A percentile compares a stretch with the other conserved stretches of the same genome.
Conservation (phyloP, 2,329 filamentous ascomycete species). For the Venturia aucupariae region DNA sequence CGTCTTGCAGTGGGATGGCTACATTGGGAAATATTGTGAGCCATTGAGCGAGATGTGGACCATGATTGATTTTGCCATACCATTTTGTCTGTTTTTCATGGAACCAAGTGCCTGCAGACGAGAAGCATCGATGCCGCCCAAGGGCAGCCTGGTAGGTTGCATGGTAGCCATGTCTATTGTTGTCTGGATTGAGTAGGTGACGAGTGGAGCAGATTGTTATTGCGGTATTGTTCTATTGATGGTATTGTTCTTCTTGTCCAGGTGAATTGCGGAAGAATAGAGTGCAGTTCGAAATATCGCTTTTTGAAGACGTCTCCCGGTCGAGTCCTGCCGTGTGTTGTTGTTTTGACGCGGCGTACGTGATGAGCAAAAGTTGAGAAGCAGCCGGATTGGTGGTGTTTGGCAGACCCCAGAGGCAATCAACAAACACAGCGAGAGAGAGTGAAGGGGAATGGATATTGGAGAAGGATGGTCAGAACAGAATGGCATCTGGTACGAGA, state of each 20-base stretch:
- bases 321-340: neutral
- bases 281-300: neutral
- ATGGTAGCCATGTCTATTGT: slow-evolving; percentile 21
- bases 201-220: neutral
- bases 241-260: neutral
- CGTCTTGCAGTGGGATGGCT: slow-evolving; percentile 14
- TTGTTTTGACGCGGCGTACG: neutral
- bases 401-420: neutral
- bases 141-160: slow-evolving; percentile 55
- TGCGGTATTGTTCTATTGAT: neutral
- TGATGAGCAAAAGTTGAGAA: neutral
- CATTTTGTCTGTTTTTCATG: slow-evolving; percentile 67
- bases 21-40: slow-evolving; percentile 16
- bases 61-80: slow-evolving; percentile 28
- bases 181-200: neutral
- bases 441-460: neutral
- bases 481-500: neutral
- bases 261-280: neutral
- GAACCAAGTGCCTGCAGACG: slow-evolving; percentile 64
- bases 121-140: slow-evolving; percentile 60
- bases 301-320: neutral
- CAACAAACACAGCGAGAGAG: neutral
- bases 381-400: neutral
- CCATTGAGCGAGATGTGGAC: slow-evolving; percentile 11
- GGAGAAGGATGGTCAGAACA: neutral